phyloP scores from a whole-genome alignment of 1,284 basidiomycete genomes.

The Lentinula novae-zelandiae region DNA sequence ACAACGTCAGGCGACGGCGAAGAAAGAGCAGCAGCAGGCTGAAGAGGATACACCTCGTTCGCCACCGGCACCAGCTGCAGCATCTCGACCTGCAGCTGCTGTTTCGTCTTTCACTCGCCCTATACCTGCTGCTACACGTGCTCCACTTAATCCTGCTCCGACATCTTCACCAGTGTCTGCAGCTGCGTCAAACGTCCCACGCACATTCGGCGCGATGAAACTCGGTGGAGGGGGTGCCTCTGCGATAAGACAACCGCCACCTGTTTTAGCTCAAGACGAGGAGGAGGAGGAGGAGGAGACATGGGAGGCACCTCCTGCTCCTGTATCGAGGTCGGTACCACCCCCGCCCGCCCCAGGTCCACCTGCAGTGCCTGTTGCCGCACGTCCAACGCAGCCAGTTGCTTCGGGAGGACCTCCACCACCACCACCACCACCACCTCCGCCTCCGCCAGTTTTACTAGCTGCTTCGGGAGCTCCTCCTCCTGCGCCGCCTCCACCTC shows the following conservation, averaged over 20 bases:
- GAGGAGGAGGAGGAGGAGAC: constrained; percentile 24
- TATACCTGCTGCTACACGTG: background rate
- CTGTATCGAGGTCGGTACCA: constrained; percentile 27
- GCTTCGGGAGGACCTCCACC: constrained; percentile 26
- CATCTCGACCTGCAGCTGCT: background rate
- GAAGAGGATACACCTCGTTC: constrained; percentile 43
- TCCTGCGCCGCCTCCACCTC: constrained; percentile 28
- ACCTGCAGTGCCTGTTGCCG: constrained; percentile 21
- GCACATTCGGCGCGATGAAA: constrained; percentile 32
- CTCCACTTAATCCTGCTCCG: background rate
- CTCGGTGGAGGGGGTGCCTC: constrained; percentile 26
- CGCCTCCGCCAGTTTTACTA: constrained; percentile 20
- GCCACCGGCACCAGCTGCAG: constrained; percentile 16
- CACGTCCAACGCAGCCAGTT: constrained; percentile 26
- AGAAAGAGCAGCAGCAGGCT: constrained; percentile 82
- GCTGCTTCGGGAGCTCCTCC: constrained; percentile 10
- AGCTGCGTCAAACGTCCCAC: constrained; percentile 17
- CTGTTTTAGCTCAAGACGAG: constrained; percentile 23
- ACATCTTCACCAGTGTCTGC: background rate
- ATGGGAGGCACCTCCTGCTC: constrained; percentile 25
- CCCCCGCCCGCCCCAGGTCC: constrained; percentile 25
- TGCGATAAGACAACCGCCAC: constrained; percentile 7
- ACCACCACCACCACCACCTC: no score
- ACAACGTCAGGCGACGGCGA: constrained; percentile 83
- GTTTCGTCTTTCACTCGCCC: background rate